phyloP scores from a whole-genome alignment of 371 early-diverging fungal genomes.

The Mucor velutinosus region DNA sequence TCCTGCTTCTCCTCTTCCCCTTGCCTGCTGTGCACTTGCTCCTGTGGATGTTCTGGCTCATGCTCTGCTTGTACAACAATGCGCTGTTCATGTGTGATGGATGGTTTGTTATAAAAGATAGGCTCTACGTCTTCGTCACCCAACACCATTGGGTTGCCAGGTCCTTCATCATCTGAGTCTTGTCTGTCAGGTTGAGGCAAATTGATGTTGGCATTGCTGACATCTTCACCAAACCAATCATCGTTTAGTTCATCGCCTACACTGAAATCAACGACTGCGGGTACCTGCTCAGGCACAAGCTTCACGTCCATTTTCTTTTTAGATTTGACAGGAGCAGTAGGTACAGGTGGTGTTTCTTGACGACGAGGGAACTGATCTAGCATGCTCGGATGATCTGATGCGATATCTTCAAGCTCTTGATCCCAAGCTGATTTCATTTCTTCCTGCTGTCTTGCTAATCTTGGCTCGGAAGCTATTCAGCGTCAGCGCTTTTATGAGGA shows the following conservation, averaged over 20 bases:
- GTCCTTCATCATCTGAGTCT: constrained; percentile 40
- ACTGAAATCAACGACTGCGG: constrained; percentile 51
- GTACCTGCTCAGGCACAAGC: constrained; percentile 26
- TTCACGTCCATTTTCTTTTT: constrained; percentile 29
- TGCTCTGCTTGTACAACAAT: neutral
- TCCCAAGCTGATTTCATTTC: constrained; percentile 47
- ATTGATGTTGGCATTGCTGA: neutral
- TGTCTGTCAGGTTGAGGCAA: neutral
- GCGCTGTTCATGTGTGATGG: neutral
- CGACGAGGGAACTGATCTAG: constrained; percentile 10
- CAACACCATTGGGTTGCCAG: constrained; percentile 62
- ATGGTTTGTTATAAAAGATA: constrained; percentile 21
- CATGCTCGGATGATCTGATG: constrained; percentile 25
- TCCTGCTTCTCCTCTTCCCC: constrained; percentile 9
- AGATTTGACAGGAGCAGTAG: constrained; percentile 42
- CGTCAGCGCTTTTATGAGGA: too few species aligned
- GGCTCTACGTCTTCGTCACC: constrained; percentile 61
- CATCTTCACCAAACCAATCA: constrained; percentile 57
- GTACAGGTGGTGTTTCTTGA: constrained; percentile 45
- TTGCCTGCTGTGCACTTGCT: neutral
- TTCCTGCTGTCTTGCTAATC: constrained; percentile 37
- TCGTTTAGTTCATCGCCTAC: constrained; percentile 48
- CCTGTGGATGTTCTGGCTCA: neutral
- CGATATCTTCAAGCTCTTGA: constrained; percentile 38
- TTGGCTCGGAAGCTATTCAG: constrained; percentile 34